These are phyloP conservation scores for Grosmannia serpens DNA, from an alignment of 2,329 filamentous ascomycete species.

Conservation along the genomic window DNA sequence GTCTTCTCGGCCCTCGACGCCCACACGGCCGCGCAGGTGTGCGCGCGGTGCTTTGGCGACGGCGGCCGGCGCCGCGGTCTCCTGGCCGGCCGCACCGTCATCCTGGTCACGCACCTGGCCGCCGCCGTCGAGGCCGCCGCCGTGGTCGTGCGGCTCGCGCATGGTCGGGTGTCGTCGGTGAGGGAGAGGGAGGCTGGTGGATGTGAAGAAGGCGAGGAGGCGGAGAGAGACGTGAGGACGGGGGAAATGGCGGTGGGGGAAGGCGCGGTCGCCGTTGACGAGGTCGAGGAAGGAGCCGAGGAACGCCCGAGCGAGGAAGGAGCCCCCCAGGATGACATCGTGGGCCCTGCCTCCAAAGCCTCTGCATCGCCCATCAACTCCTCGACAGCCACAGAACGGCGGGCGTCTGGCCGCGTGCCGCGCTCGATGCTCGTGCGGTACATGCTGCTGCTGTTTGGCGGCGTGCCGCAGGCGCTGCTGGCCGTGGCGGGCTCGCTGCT, in stretches of 20 bases:
- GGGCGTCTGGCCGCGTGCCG: neutral
- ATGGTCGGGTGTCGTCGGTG: conserved; percentile 27
- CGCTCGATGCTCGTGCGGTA: conserved; percentile 10
- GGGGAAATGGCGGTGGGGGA: neutral
- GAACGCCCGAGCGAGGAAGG: neutral
- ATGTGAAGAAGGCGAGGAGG: neutral
- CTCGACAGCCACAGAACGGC: neutral
- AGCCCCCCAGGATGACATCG: neutral
- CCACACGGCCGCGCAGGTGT: conserved; percentile 30
- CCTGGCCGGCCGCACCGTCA: conserved; percentile 58
- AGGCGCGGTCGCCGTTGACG: neutral
- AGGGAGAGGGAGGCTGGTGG: too few species aligned
- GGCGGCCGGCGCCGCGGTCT: conserved; percentile 28
- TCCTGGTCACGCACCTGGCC: conserved; percentile 70
- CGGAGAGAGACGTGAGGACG: neutral
- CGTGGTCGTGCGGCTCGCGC: conserved; percentile 55
- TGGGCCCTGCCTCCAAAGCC: neutral
- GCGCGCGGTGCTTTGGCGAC: conserved; percentile 35
- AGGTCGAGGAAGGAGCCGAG: neutral
- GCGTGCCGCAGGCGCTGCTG: conserved; percentile 6
- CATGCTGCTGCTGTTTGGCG: conserved; percentile 14
- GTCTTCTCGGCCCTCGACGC: conserved; percentile 88
- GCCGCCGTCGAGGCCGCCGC: conserved; percentile 64
- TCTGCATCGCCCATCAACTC: neutral
- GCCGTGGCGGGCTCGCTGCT: conserved; percentile 10